These are phyloP conservation scores for Cerioporus squamosus DNA, from an alignment of 1,284 basidiomycete genomes.

Conservation along the genomic window DNA sequence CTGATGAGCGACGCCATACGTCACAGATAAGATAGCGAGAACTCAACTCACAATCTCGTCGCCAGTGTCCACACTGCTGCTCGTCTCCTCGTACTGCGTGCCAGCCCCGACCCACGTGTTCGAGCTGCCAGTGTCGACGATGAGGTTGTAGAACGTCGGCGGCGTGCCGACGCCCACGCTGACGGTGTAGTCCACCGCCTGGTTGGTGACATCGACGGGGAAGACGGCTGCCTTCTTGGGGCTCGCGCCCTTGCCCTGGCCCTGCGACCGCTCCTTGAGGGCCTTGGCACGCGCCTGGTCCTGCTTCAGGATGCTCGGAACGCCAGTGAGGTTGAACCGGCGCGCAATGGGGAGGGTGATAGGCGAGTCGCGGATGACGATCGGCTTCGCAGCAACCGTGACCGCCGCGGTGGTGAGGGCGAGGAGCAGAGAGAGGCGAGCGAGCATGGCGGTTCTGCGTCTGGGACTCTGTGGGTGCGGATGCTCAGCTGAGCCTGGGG, in stretches of 20 bases:
- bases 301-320: constrained; percentile 20
- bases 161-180: constrained; percentile 31
- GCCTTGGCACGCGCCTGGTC: constrained; percentile 32
- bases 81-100: constrained; percentile 46
- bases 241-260: constrained; percentile 1
- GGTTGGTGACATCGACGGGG: constrained; percentile 29
- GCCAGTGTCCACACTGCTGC: constrained; percentile 42
- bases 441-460: constrained; percentile 18
- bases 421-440: constrained; percentile 22
- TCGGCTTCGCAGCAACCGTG: constrained; percentile 26
- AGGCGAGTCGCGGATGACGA: constrained; percentile 28
- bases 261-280: constrained; percentile 22
- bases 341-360: constrained; percentile 30
- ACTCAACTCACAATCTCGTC: constrained; percentile 21
- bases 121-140: constrained; percentile 43
- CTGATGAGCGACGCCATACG: not conserved
- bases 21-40: not conserved
- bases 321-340: constrained; percentile 28
- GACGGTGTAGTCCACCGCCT: constrained; percentile 29
- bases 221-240: constrained; percentile 10
- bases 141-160: constrained; percentile 29
- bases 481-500: not conserved
- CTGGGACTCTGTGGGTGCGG: not conserved
- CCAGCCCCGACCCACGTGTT: constrained; percentile 69
- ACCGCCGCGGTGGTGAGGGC: constrained; percentile 19